Evolutionary conservation across 75 land plant species (phyloP).

Genomic region (Picea sitchensis): DNA sequence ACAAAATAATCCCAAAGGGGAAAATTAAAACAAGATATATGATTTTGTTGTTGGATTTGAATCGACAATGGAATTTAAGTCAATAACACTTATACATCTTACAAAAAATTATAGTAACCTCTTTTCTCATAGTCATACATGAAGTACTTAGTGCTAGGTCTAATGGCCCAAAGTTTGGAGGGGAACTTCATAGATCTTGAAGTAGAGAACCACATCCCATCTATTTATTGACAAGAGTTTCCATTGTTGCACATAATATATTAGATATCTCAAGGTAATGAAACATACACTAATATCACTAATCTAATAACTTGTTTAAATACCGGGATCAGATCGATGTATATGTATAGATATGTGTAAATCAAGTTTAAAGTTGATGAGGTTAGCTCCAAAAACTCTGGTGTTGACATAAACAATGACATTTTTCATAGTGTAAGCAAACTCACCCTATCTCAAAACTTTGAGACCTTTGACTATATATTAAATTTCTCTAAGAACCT

Average conservation of each 20-base stretch:
- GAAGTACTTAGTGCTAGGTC: conserved; percentile 62
- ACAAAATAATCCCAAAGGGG: not conserved
- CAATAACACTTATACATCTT: conserved; percentile 24
- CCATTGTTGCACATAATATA: not conserved
- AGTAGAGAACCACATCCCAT: not conserved
- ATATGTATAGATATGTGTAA: conserved; percentile 42
- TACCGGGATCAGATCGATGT: too few relatives aligned
- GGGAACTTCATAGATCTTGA: conserved; percentile 17
- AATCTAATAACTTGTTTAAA: too few relatives aligned
- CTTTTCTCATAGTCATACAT: conserved; percentile 64
- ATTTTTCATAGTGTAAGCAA: conserved; percentile 31
- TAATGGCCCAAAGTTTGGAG: conserved; percentile 65
- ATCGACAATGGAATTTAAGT: not conserved
- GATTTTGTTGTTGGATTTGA: too few relatives aligned
- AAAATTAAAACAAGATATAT: too few relatives aligned
- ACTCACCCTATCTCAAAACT: conserved; percentile 45
- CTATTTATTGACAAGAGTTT: not conserved
- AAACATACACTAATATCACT: too few relatives aligned
- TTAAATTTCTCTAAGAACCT: conserved; percentile 46
- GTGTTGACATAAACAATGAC: conserved; percentile 56
- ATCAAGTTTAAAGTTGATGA: conserved; percentile 47
- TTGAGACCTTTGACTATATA: conserved; percentile 24
- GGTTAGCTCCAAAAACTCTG: conserved; percentile 57
- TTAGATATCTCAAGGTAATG: not conserved
- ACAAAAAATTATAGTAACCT: conserved; percentile 82